phyloP scores from a whole-genome alignment of 768 basidiomycete genomes.

The Naganishia vaughanmartiniae region DNA sequence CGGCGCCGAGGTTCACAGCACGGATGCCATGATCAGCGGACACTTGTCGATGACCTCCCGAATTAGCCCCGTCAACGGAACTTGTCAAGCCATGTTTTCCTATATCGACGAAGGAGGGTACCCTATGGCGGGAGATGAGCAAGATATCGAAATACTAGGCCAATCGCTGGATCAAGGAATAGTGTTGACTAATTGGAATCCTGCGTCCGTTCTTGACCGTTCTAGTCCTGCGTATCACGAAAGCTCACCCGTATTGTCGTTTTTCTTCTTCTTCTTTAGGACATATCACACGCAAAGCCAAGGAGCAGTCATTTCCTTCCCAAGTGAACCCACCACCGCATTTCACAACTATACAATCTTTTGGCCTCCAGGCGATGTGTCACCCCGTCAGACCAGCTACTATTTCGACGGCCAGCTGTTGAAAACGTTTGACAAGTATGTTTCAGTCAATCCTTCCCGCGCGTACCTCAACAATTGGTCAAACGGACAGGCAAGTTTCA shows the following conservation, averaged over 20 bases:
- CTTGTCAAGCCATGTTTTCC: conserved; percentile 14
- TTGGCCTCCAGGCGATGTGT: conserved; percentile 7
- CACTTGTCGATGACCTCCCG: conserved; percentile 12
- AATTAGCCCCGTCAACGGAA: conserved; percentile 1
- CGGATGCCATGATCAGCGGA: conserved; percentile 10
- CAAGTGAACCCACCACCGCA: neutral
- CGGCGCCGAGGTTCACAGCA: neutral
- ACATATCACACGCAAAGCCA: neutral
- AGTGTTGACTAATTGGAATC: conserved; percentile 1
- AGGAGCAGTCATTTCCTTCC: neutral
- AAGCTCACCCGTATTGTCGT: neutral
- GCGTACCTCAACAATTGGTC: conserved; percentile 11
- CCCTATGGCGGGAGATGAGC: conserved; percentile 11
- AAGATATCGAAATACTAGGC: conserved; percentile 9
- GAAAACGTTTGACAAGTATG: conserved; percentile 1
- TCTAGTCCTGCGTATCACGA: neutral
- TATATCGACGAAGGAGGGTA: conserved; percentile 8
- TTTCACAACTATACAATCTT: conserved; percentile 24
- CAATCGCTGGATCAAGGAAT: conserved; percentile 1
- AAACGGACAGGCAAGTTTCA: conserved; percentile 15
- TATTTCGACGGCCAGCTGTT: conserved; percentile 5
- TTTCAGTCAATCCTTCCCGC: conserved; percentile 10
- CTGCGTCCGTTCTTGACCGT: neutral
- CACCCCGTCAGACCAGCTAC: conserved; percentile 1
- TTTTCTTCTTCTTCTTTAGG: neutral